Evolutionary conservation across 495 filamentous ascomycete genomes (phyloP), one percentile per base, ranked within the genome.

Genomic region (Venustampulla echinocandica): DNA sequence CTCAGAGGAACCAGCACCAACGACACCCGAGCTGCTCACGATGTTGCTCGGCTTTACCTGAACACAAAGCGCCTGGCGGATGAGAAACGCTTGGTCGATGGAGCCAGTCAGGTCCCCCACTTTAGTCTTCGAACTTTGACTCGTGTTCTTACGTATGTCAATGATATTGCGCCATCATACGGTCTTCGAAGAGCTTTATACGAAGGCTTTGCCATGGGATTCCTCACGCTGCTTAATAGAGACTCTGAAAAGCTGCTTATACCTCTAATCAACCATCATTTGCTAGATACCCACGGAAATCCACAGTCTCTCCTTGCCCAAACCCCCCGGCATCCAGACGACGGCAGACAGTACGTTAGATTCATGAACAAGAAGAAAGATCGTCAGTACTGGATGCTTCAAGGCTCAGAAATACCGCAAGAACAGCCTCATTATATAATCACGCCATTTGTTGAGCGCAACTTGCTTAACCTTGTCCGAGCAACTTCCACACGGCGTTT

Each of bases 121-220:
- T 99, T 94, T 69, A 95, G 89, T 64, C 79, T 99, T 39, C 79
- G 93, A 60, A 96, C 89, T 0, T 68, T 99, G n/a, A 95, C 94
- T 23, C 80, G 93, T 24, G 83, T 89, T 2, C 66, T 99, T 35
- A 81, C 79, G 11, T 97, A 95, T 63, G 87, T 88, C 30, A 75
- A 77, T 50, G 84, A 93, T 45, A 85, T 95, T 51, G 77, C 82
- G 0, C 78, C 89, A 2, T 74, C 84, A 3, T 97, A 95, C 65
- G 87, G 86, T n/a, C 66, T 97, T 24, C 79, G 92, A 6, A 69
- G 93, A 52, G 84, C 89, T 20, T 64, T 96, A 5, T 95, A 84
- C 55, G 93, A 99, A 66, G 93, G 93, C 0, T 97, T 96, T 61
- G 89, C 84, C n/a, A 97, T 99, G 93, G 87, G 87, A 49, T 99